A percentile compares a stretch with the other conserved stretches of the same genome.
These are phyloP conservation scores for Phaeotremella skinneri DNA, from an alignment of 768 basidiomycete species.

Conservation along the genomic window DNA sequence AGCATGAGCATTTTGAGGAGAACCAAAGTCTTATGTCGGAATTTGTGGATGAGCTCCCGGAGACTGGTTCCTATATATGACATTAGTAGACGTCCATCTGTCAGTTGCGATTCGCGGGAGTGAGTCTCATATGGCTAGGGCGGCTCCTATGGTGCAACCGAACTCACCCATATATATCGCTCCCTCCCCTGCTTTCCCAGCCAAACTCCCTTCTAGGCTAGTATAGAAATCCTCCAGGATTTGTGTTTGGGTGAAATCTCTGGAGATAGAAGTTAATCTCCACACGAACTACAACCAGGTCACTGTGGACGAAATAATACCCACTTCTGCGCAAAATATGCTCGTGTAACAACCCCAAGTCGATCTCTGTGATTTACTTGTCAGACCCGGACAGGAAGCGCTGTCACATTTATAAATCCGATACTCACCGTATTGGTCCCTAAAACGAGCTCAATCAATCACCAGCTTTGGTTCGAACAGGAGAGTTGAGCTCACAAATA, in stretches of 20 bases:
- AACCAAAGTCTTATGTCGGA: slow-evolving; percentile 86
- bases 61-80: slow-evolving; percentile 56
- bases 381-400: not conserved
- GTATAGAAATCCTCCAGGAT: slow-evolving; percentile 85
- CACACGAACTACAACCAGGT: slow-evolving; percentile 8
- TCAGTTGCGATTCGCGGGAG: slow-evolving; percentile 49
- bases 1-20: slow-evolving; percentile 92
- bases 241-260: slow-evolving; percentile 80
- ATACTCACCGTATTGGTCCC: slow-evolving; percentile 77
- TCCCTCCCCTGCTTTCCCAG: slow-evolving; percentile 80
- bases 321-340: slow-evolving; percentile 80
- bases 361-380: slow-evolving; percentile 63
- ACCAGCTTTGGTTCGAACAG: not conserved
- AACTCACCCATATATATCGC: slow-evolving; percentile 88
- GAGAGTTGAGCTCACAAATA: slow-evolving; percentile 44
- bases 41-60: slow-evolving; percentile 89
- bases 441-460: slow-evolving; percentile 19
- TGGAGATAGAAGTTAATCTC: slow-evolving; percentile 50
- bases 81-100: slow-evolving; percentile 55
- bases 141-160: not conserved
- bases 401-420: not conserved
- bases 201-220: slow-evolving; percentile 71
- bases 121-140: slow-evolving; percentile 53
- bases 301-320: slow-evolving; percentile 7
- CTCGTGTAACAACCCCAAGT: slow-evolving; percentile 87